Conservation (phyloP, 148 eudicot genomes). For the Persicaria maculosa region DNA sequence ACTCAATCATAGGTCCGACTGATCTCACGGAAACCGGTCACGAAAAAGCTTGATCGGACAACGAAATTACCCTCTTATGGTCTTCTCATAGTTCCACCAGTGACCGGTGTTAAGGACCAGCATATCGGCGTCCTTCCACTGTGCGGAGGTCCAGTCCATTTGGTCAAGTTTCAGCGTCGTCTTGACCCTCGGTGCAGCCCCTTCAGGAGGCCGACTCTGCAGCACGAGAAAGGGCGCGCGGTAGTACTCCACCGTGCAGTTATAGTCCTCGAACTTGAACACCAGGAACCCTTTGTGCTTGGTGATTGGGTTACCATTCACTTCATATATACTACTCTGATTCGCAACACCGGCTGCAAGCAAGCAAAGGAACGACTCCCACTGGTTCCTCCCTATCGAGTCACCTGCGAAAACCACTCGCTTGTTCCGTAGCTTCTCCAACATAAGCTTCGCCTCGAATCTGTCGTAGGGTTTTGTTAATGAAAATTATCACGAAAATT, state of each 20-base stretch:
- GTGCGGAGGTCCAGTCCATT: conserved; percentile 70
- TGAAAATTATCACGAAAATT: too few relatives aligned
- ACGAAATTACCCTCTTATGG: conserved; percentile 55
- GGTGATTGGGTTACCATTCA: conserved; percentile 84
- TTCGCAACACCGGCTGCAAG: conserved; percentile 59
- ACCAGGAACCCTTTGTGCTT: conserved; percentile 85
- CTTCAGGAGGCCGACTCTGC: conserved; percentile 69
- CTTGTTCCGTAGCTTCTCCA: conserved; percentile 70
- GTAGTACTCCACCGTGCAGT: conserved; percentile 84
- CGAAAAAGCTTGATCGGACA: background rate
- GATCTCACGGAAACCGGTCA: too few relatives aligned
- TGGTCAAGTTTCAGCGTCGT: conserved; percentile 61
- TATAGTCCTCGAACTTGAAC: conserved; percentile 67
- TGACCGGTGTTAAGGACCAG: conserved; percentile 79
- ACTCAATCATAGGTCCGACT: too few relatives aligned
- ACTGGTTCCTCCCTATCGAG: conserved; percentile 95
- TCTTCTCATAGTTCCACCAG: conserved; percentile 99
- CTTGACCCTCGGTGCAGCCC: conserved; percentile 32
- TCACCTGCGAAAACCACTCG: conserved; percentile 89
- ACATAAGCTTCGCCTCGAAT: conserved; percentile 62
- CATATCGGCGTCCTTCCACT: conserved; percentile 73
- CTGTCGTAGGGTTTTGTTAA: conserved; percentile 24
- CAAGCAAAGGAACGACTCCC: conserved; percentile 97
- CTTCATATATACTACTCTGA: conserved; percentile 63
- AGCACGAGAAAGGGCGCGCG: conserved; percentile 82